These are phyloP conservation scores for Eucalyptus regnans DNA, from an alignment of 345 rosid species.

Conservation along the genomic window DNA sequence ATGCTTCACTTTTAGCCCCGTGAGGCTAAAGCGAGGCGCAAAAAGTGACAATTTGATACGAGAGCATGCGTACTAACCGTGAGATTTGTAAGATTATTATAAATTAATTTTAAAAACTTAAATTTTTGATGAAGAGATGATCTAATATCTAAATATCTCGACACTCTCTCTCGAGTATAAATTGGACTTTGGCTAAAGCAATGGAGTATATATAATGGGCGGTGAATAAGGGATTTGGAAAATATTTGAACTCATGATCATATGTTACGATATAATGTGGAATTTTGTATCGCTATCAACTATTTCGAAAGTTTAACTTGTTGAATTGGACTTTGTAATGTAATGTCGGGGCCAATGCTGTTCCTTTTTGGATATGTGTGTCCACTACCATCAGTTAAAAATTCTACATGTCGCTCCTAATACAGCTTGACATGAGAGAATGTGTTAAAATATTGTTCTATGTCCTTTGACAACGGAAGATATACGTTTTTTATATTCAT, in stretches of 20 bases:
- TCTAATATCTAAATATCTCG: neutral
- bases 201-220: neutral
- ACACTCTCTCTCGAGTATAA: neutral
- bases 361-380: neutral
- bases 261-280: neutral
- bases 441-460: neutral
- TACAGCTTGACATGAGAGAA: neutral
- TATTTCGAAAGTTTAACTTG: neutral
- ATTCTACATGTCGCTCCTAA: neutral
- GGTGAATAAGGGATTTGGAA: neutral
- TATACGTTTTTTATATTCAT: neutral
- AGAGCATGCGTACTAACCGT: neutral
- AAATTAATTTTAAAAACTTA: neutral
- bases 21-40: neutral
- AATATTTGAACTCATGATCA: neutral
- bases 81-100: neutral
- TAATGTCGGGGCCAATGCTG: accelerated
- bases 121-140: accelerated
- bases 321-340: neutral
- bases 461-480: accelerated
- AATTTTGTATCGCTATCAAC: accelerated
- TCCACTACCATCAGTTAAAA: neutral
- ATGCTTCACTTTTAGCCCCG: neutral
- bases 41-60: neutral
- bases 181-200: neutral